A percentile compares a stretch with the other conserved stretches of the same genome.
These are phyloP conservation scores for Pleurotus tuoliensis DNA, from an alignment of 768 basidiomycete genomes.

Conservation along the genomic window DNA sequence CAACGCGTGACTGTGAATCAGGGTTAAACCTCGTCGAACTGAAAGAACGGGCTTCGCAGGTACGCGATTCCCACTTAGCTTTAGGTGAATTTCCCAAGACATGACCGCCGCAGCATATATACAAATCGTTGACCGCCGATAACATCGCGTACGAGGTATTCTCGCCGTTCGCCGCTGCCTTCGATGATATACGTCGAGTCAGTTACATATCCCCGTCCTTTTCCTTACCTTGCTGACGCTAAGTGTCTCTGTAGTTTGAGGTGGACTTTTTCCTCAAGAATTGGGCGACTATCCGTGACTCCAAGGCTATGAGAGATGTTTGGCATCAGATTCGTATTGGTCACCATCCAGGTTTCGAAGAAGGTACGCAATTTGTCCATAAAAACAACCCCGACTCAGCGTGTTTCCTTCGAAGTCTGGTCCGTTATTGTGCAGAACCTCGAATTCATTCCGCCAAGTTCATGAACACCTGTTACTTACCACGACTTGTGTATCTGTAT, in stretches of 20 bases:
- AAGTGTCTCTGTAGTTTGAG: constrained; percentile 47
- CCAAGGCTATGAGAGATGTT: constrained; percentile 77
- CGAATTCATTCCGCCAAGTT: constrained; percentile 47
- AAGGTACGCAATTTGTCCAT: constrained; percentile 40
- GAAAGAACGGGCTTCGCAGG: constrained; percentile 66
- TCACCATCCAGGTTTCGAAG: constrained; percentile 84
- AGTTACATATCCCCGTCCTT: constrained; percentile 7
- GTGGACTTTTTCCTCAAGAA: constrained; percentile 76
- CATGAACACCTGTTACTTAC: constrained; percentile 9
- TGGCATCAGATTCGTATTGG: constrained; percentile 85
- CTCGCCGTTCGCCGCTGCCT: constrained; percentile 78
- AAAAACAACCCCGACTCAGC: no score
- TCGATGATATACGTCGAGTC: constrained; percentile 77
- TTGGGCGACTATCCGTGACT: constrained; percentile 80
- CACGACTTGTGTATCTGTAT: constrained; percentile 4
- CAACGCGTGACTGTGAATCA: constrained; percentile 19
- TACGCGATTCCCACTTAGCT: constrained; percentile 14
- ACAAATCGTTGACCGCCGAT: constrained; percentile 67
- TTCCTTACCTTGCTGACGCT: constrained; percentile 35
- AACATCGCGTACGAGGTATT: constrained; percentile 88
- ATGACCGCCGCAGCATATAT: constrained; percentile 57
- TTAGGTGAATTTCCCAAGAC: constrained; percentile 21
- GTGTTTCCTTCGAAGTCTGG: constrained; percentile 44
- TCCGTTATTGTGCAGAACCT: constrained; percentile 60
- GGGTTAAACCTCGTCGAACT: constrained; percentile 71